phyloP scores from a whole-genome alignment of 495 filamentous ascomycete species.

The Trichoderma erinaceum region DNA sequence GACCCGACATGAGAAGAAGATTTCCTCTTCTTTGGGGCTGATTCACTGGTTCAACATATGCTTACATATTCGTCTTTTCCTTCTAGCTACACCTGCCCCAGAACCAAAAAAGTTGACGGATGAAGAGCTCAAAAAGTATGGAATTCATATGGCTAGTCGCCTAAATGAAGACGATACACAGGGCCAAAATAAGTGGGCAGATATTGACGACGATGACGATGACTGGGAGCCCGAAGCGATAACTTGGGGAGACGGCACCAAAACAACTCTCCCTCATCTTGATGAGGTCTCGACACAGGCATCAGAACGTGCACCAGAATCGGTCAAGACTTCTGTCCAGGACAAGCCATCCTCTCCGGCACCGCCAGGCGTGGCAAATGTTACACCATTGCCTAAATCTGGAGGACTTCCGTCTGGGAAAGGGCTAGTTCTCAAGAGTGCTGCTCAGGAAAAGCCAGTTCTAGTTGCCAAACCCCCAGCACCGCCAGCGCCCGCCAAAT shows the following conservation, averaged over 20 bases:
- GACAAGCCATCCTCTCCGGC: constrained; percentile 37
- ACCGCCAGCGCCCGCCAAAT: constrained; percentile 68
- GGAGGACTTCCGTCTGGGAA: constrained; percentile 40
- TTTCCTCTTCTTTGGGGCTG: background rate
- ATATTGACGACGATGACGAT: constrained; percentile 97
- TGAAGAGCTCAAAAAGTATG: constrained; percentile 92
- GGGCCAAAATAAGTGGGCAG: constrained; percentile 88
- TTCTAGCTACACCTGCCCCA: constrained; percentile 64
- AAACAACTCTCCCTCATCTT: constrained; percentile 68
- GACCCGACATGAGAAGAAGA: background rate
- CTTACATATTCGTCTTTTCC: constrained; percentile 24
- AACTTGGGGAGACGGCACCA: constrained; percentile 95
- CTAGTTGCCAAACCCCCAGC: constrained; percentile 73
- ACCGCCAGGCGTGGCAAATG: constrained; percentile 28
- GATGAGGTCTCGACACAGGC: constrained; percentile 42
- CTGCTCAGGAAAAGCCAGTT: constrained; percentile 66
- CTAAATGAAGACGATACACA: constrained; percentile 74
- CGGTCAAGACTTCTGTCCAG: constrained; percentile 19
- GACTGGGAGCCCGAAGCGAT: constrained; percentile 96
- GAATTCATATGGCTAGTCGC: constrained; percentile 91
- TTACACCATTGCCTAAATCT: constrained; percentile 34
- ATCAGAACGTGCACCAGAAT: constrained; percentile 33
- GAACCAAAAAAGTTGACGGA: constrained; percentile 92
- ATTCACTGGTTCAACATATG: background rate
- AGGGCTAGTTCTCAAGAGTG: constrained; percentile 57